A percentile compares a stretch with the other conserved stretches of the same genome.
Conservation (phyloP, 805 yeast genomes). For the Cyberlindnera subsufficiens region DNA sequence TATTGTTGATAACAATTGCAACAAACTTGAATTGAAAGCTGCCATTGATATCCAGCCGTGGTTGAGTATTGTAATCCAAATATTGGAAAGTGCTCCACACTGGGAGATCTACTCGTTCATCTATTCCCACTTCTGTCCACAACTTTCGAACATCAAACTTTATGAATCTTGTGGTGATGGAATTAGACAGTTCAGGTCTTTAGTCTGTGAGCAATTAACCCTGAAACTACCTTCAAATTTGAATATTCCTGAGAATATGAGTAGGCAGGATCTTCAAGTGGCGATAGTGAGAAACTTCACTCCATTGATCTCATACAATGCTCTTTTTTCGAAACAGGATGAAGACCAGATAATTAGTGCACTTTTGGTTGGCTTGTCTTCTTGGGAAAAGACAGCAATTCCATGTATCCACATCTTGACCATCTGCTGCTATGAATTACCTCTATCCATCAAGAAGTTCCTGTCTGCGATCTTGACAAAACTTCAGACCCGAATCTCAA, state of each 20-base stretch:
- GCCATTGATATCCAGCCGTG: constrained; percentile 43
- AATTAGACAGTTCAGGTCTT: constrained; percentile 34
- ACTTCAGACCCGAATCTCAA: constrained; percentile 69
- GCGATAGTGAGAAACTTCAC: constrained; percentile 59
- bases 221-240: constrained; percentile 39
- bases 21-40: constrained; percentile 10
- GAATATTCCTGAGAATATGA: constrained; percentile 36
- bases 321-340: constrained; percentile 45
- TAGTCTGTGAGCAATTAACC: constrained; percentile 56
- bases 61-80: constrained; percentile 42
- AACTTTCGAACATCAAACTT: constrained; percentile 51
- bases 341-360: constrained; percentile 61
- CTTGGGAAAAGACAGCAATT: constrained; percentile 75
- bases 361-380: constrained; percentile 52
- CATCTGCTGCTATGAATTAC: constrained; percentile 76
- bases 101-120: constrained; percentile 71
- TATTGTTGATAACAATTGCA: constrained; percentile 20
- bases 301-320: constrained; percentile 55
- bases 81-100: constrained; percentile 46
- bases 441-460: constrained; percentile 63
- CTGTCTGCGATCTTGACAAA: constrained; percentile 64
- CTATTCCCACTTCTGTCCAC: constrained; percentile 67
- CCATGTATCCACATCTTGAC: constrained; percentile 74
- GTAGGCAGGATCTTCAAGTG: constrained; percentile 60
- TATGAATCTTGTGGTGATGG: constrained; percentile 37